phyloP scores from a whole-genome alignment of 2,329 filamentous ascomycete species.

The Myriangium duriaei region DNA sequence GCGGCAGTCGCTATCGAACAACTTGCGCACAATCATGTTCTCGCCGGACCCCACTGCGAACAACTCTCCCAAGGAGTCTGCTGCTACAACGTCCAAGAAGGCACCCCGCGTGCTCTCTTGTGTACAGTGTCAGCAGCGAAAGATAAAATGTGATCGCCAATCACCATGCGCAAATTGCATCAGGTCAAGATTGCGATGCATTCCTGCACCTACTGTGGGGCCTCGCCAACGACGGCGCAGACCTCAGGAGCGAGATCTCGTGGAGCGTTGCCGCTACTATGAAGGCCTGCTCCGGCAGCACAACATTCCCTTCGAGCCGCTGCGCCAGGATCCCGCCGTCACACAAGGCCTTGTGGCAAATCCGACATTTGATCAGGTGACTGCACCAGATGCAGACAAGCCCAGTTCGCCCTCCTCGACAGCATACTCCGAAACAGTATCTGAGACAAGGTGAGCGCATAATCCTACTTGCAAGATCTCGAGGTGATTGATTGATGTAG shows the following conservation, averaged over 20 bases:
- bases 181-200: constrained; percentile 47
- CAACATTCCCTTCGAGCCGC: constrained; percentile 55
- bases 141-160: constrained; percentile 56
- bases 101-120: constrained; percentile 42
- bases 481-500: too few relatives aligned
- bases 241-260: constrained; percentile 56
- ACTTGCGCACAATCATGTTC: too few relatives aligned
- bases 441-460: too few relatives aligned
- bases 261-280: constrained; percentile 57
- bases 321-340: constrained; percentile 31
- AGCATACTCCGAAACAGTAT: too few relatives aligned
- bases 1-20: too few relatives aligned
- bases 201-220: constrained; percentile 30
- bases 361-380: too few relatives aligned
- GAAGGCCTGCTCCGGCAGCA: constrained; percentile 54
- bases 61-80: too few relatives aligned
- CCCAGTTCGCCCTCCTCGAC: too few relatives aligned
- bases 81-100: constrained; percentile 1
- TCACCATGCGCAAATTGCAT: constrained; percentile 60
- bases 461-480: too few relatives aligned
- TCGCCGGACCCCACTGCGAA: too few relatives aligned
- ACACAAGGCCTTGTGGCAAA: too few relatives aligned
- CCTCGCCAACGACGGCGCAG: constrained; percentile 47
- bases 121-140: constrained; percentile 62
- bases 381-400: too few relatives aligned